Conservation (phyloP, 306 rosid genomes). For the Cicer arietinum region DNA sequence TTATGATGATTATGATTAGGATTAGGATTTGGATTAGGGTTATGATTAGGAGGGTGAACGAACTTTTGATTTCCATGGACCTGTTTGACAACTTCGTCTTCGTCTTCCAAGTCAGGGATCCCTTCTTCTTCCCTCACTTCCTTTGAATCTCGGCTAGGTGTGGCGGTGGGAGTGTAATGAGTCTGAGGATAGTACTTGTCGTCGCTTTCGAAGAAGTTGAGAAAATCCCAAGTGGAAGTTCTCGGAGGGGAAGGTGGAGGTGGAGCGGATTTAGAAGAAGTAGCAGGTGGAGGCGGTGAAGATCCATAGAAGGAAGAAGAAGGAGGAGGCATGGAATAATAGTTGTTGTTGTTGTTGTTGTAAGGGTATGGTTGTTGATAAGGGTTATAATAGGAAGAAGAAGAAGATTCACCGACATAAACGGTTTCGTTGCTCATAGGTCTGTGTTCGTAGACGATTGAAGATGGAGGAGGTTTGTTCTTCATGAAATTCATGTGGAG, state of each 20-base stretch:
- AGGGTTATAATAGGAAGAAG: constrained; percentile 52
- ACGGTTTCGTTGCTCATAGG: constrained; percentile 54
- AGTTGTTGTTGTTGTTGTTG: neutral
- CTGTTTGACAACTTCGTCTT: constrained; percentile 82
- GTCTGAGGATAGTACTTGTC: constrained; percentile 56
- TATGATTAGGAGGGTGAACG: constrained; percentile 47
- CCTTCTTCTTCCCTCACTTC: constrained; percentile 94
- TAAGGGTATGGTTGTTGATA: constrained; percentile 15
- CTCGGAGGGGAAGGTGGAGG: constrained; percentile 91
- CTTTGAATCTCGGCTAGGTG: constrained; percentile 80
- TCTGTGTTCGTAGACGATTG: constrained; percentile 69
- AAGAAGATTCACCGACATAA: constrained; percentile 78
- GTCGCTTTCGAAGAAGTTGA: constrained; percentile 64
- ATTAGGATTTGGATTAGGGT: neutral
- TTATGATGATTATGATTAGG: neutral
- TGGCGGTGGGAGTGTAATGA: constrained; percentile 71
- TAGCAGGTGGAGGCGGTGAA: constrained; percentile 35
- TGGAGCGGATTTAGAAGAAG: constrained; percentile 67
- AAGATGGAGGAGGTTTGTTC: constrained; percentile 61
- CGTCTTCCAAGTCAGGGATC: constrained; percentile 97
- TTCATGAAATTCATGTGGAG: constrained; percentile 68
- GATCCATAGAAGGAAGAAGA: constrained; percentile 48
- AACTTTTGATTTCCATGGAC: constrained; percentile 71
- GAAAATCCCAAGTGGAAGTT: constrained; percentile 76
- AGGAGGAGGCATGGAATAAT: constrained; percentile 35